Percentiles rank a stretch among this genome's conserved stretches.
Conservation (phyloP, 169 alveolate genomes). For the Cyclospora cayetanensis region DNA sequence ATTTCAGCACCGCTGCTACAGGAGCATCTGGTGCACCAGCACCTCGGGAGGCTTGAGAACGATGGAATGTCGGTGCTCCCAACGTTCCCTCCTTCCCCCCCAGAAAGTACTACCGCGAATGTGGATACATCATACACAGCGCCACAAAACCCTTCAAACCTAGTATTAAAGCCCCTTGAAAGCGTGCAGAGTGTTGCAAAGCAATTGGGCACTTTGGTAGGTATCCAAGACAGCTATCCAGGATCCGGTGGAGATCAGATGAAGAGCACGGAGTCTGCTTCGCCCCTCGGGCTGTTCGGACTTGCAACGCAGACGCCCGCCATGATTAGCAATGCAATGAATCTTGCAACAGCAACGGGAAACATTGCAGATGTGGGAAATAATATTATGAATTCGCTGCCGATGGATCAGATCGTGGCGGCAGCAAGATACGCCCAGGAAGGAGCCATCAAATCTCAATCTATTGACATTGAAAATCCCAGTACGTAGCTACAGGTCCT, state of each 20-base stretch:
- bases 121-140: too few species aligned
- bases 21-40: conserved; percentile 58
- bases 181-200: neutral
- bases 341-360: conserved; percentile 24
- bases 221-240: neutral
- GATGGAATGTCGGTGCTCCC: neutral
- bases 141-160: neutral
- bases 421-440: conserved; percentile 1
- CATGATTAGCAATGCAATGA: neutral
- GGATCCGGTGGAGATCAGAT: neutral
- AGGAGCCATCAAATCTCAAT: neutral
- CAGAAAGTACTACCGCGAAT: too few species aligned
- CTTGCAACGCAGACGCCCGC: neutral
- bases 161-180: neutral
- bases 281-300: conserved; percentile 2
- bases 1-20: neutral
- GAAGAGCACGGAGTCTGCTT: neutral
- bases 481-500: neutral
- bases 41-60: neutral
- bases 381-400: neutral
- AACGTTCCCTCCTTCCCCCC: too few species aligned
- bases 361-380: conserved; percentile 13
- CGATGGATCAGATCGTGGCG: neutral
- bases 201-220: conserved; percentile 22
- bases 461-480: neutral